Evolutionary conservation across 2,329 filamentous ascomycete genomes (phyloP).

Genomic region (Xylaria sp.): DNA sequence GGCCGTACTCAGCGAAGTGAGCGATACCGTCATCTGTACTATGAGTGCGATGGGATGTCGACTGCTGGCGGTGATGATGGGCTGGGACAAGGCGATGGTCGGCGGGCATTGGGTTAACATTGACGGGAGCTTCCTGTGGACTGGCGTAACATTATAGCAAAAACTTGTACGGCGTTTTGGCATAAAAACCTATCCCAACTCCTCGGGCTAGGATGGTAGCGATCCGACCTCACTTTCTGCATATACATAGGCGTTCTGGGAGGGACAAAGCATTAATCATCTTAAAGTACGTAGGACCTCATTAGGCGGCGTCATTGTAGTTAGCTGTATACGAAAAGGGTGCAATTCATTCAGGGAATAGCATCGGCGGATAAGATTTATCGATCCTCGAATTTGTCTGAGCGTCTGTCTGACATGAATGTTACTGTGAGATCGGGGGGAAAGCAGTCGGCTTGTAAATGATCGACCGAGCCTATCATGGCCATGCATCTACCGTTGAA

Average conservation of each 20-base stretch:
- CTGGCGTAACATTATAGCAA: conserved; percentile 47
- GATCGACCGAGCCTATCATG: background rate
- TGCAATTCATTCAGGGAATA: background rate
- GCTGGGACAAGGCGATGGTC: conserved; percentile 76
- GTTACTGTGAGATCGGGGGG: background rate
- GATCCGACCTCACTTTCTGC: conserved; percentile 20
- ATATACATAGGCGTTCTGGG: conserved; percentile 32
- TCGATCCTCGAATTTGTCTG: background rate
- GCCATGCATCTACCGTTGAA: background rate
- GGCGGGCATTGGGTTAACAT: conserved; percentile 78
- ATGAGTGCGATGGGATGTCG: conserved; percentile 79
- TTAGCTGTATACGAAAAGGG: conserved; percentile 5
- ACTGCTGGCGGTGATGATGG: conserved; percentile 85
- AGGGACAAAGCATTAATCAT: conserved; percentile 18
- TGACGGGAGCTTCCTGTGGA: conserved; percentile 76
- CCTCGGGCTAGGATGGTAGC: background rate
- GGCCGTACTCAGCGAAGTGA: conserved; percentile 73
- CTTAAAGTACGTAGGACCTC: conserved; percentile 1
- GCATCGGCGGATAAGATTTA: background rate
- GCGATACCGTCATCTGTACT: conserved; percentile 79
- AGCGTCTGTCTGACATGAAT: background rate
- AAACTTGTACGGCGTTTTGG: conserved; percentile 26
- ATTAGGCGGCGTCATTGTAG: conserved; percentile 1
- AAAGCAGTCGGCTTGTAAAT: background rate
- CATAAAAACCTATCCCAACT: conserved; percentile 11